Conservation (phyloP, 108 stramenopile species). For the Cylindrotheca fusiformis region DNA sequence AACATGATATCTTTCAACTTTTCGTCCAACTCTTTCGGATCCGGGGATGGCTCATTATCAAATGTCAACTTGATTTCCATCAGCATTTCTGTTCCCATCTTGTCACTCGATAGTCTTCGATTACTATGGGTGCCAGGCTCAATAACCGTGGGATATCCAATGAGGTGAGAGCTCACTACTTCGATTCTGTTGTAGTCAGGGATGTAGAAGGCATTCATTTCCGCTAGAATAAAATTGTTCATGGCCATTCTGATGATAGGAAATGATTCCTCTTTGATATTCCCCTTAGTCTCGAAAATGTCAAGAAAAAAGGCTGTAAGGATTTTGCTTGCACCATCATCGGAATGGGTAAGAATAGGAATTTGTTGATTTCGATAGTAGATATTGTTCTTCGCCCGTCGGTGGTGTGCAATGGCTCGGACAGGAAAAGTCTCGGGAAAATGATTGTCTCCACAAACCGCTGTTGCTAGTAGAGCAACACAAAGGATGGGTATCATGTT, state of each 20-base stretch:
- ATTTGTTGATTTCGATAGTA: no score
- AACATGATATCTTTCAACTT: slow-evolving; percentile 15
- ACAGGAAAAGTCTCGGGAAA: no score
- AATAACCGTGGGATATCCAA: slow-evolving; percentile 3
- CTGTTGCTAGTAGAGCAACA: no score
- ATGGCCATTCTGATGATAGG: slow-evolving; percentile 28
- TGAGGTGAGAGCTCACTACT: slow-evolving; percentile 21
- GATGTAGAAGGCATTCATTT: slow-evolving; percentile 27
- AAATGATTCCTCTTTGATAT: slow-evolving; percentile 20
- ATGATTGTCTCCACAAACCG: no score
- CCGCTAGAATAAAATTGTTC: slow-evolving; percentile 39
- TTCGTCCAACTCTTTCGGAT: slow-evolving; percentile 10
- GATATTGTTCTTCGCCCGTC: no score
- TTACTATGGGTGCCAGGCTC: background rate
- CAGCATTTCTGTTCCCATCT: slow-evolving; percentile 28
- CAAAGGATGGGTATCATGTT: no score
- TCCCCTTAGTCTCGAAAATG: slow-evolving; percentile 37
- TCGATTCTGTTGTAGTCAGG: slow-evolving; percentile 12
- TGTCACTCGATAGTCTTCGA: slow-evolving; percentile 14
- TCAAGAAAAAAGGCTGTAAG: slow-evolving; percentile 33
- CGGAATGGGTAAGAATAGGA: slow-evolving; percentile 29
- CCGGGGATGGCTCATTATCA: slow-evolving; percentile 42
- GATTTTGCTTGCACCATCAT: slow-evolving; percentile 35
- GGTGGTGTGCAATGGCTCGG: no score
- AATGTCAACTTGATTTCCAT: slow-evolving; percentile 46